phyloP scores from a whole-genome alignment of 2,329 filamentous ascomycete species.

The Aspergillus pseudoterreus region DNA sequence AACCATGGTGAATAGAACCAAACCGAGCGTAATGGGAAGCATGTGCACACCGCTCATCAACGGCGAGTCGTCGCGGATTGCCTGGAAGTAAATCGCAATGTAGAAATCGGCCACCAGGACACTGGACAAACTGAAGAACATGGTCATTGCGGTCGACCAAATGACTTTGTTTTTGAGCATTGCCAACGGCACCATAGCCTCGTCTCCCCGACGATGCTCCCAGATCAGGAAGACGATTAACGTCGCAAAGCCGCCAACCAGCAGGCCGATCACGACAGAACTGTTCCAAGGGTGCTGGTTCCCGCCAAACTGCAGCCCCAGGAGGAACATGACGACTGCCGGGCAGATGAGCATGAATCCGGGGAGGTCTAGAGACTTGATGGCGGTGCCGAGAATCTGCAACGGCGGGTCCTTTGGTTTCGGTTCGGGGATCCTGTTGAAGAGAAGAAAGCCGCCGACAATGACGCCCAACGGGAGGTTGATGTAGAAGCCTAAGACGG shows the following conservation, averaged over 20 bases:
- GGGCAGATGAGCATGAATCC: slow-evolving; percentile 39
- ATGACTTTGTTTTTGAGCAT: slow-evolving; percentile 31
- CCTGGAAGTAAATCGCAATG: slow-evolving; percentile 42
- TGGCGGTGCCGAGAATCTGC: slow-evolving; percentile 26
- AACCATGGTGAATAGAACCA: not conserved
- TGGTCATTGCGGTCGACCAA: slow-evolving; percentile 22
- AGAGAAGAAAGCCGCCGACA: slow-evolving; percentile 23
- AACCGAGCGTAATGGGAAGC: slow-evolving; percentile 29
- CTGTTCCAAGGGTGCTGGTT: slow-evolving; percentile 30
- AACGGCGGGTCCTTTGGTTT: slow-evolving; percentile 14
- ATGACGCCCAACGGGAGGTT: slow-evolving; percentile 36
- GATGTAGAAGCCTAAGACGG: slow-evolving; percentile 31
- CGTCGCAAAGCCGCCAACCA: slow-evolving; percentile 42
- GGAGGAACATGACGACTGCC: slow-evolving; percentile 36
- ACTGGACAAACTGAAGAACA: slow-evolving; percentile 24
- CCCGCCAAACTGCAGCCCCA: slow-evolving; percentile 46
- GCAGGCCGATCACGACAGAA: slow-evolving; percentile 9
- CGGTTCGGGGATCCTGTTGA: slow-evolving; percentile 13
- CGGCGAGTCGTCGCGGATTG: slow-evolving; percentile 32
- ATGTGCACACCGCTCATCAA: slow-evolving; percentile 38
- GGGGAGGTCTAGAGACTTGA: slow-evolving; percentile 28
- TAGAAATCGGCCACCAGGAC: slow-evolving; percentile 29
- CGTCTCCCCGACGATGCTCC: slow-evolving; percentile 32
- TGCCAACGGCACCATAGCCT: slow-evolving; percentile 36
- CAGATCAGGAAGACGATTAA: slow-evolving; percentile 30